Evolutionary conservation across 164 flowering plant species (phyloP).

Genomic region (Tinospora cordifolia): DNA sequence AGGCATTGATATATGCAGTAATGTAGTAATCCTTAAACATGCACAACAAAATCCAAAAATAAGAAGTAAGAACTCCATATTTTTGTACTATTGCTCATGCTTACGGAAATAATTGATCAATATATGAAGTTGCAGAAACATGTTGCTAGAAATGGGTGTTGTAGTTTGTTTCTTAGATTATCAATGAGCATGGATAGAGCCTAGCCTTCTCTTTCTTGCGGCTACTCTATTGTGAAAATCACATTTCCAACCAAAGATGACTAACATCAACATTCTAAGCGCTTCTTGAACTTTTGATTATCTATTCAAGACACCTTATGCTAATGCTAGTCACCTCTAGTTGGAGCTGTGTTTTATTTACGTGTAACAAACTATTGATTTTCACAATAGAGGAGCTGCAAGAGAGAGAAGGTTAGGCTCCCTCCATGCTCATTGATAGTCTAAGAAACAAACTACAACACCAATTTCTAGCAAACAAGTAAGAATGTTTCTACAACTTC

Average conservation of each 20-base stretch:
- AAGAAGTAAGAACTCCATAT: background rate
- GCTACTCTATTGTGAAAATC: too few species aligned
- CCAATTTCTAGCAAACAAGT: slow-evolving; percentile 77
- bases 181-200: too few species aligned
- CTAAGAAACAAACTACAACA: slow-evolving; percentile 50
- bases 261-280: too few species aligned
- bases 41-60: slow-evolving; percentile 10
- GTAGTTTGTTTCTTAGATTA: too few species aligned
- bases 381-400: slow-evolving; percentile 37
- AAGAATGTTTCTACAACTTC: slow-evolving; percentile 18
- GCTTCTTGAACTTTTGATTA: background rate
- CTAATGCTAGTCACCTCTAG: background rate
- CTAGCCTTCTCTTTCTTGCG: too few species aligned
- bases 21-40: slow-evolving; percentile 52
- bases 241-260: too few species aligned
- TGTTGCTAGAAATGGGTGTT: too few species aligned
- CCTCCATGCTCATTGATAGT: slow-evolving; percentile 45
- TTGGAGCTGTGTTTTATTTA: background rate
- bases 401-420: slow-evolving; percentile 77
- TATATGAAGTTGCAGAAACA: too few species aligned
- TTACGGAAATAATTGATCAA: too few species aligned
- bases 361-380: background rate
- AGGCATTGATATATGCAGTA: slow-evolving; percentile 64
- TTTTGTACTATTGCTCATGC: too few species aligned
- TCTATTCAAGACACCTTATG: background rate